Evolutionary conservation across 352 stramenopile genomes (phyloP).

Genomic region (Phytophthora brassicae): DNA sequence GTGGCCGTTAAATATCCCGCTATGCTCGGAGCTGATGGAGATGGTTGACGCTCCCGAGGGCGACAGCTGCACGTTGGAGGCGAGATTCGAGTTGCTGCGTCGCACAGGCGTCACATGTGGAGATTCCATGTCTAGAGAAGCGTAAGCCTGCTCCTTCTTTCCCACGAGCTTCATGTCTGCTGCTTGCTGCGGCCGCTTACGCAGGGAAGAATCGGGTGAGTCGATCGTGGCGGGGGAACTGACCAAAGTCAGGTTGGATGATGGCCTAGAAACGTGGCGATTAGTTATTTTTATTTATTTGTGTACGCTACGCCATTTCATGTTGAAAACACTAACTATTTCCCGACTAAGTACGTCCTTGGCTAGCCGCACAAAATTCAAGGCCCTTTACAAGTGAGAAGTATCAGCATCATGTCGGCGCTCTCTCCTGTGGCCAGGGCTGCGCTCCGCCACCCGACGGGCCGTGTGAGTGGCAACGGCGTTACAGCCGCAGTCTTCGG

Average conservation of each 20-base stretch:
- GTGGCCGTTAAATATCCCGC: slow-evolving; percentile 22
- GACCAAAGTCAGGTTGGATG: too few species aligned
- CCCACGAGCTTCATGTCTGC: slow-evolving; percentile 60
- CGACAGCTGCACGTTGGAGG: slow-evolving; percentile 48
- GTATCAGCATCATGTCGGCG: slow-evolving; percentile 58
- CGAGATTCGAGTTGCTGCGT: slow-evolving; percentile 35
- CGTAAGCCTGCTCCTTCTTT: slow-evolving; percentile 78
- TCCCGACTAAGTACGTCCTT: background rate
- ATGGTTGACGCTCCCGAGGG: slow-evolving; percentile 38
- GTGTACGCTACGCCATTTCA: background rate
- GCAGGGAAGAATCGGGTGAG: background rate
- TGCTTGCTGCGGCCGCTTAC: background rate
- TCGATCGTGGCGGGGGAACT: background rate
- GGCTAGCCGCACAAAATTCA: slow-evolving; percentile 12
- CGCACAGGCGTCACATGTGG: slow-evolving; percentile 35
- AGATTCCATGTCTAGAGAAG: slow-evolving; percentile 75
- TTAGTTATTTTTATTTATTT: background rate
- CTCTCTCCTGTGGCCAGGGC: slow-evolving; percentile 79
- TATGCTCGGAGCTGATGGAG: slow-evolving; percentile 35
- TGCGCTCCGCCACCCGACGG: slow-evolving; percentile 73
- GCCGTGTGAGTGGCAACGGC: slow-evolving; percentile 71
- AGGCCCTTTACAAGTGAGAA: background rate
- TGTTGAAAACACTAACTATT: background rate
- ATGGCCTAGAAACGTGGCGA: too few species aligned
- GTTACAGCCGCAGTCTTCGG: slow-evolving; percentile 96